Evolutionary conservation across 2,329 filamentous ascomycete species (phyloP).

Genomic region (Cercospora sp.): DNA sequence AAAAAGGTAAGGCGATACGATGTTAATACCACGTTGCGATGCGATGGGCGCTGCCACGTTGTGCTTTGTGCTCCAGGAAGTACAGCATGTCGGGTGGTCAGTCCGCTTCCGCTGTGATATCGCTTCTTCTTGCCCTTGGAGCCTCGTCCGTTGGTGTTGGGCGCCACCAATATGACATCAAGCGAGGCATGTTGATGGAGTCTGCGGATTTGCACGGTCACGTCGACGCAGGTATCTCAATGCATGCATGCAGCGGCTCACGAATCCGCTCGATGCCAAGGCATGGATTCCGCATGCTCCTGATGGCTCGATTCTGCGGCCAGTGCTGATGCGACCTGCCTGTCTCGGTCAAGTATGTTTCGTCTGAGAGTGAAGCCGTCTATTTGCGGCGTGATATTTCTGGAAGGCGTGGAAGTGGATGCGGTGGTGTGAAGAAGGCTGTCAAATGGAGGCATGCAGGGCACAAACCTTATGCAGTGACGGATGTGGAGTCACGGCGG

Average conservation of each 20-base stretch:
- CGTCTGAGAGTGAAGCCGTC: background rate
- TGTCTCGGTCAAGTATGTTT: background rate
- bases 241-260: background rate
- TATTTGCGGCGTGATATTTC: background rate
- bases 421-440: background rate
- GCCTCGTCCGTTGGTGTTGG: background rate
- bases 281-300: background rate
- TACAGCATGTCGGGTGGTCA: background rate
- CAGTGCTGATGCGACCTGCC: background rate
- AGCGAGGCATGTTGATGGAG: background rate
- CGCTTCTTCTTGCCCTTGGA: background rate
- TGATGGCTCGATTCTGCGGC: background rate
- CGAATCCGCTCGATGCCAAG: background rate
- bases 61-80: background rate
- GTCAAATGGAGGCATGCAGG: background rate
- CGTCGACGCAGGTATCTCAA: background rate
- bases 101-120: background rate
- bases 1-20: background rate
- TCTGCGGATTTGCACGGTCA: background rate
- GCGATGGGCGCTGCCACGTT: background rate
- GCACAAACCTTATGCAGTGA: background rate
- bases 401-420: background rate
- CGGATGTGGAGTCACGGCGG: background rate
- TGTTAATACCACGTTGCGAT: background rate
- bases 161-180: background rate